Conservation (phyloP, 139 green algal species). For the Gonium pectorale region DNA sequence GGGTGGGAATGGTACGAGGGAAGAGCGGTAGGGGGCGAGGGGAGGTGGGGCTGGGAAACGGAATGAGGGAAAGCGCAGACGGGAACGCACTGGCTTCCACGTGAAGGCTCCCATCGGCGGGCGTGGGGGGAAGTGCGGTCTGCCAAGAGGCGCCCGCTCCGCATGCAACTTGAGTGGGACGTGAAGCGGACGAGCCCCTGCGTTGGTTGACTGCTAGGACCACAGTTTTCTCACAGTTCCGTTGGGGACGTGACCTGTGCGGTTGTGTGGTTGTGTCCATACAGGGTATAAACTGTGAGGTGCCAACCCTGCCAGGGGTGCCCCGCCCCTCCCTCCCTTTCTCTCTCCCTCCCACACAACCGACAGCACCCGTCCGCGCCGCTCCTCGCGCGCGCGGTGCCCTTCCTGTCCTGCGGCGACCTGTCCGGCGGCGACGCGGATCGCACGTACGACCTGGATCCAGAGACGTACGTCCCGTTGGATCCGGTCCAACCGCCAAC, state of each 20-base stretch:
- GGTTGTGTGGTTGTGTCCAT: too few relatives aligned
- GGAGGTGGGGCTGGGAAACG: neutral
- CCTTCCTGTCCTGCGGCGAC: constrained; percentile 96
- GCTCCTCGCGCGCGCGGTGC: constrained; percentile 67
- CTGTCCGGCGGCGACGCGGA: constrained; percentile 93
- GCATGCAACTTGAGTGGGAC: too few relatives aligned
- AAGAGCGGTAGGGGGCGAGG: neutral
- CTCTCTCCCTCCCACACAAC: neutral
- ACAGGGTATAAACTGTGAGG: too few relatives aligned
- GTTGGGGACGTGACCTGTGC: too few relatives aligned
- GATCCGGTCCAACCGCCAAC: constrained; percentile 91
- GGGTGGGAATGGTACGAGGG: neutral
- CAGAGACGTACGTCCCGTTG: constrained; percentile 54
- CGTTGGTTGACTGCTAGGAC: too few relatives aligned
- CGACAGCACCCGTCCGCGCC: neutral
- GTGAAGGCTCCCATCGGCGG: too few relatives aligned
- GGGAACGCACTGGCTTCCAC: neutral
- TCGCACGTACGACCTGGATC: constrained; percentile 84
- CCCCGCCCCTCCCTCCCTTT: too few relatives aligned
- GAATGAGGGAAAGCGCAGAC: neutral
- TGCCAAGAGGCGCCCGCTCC: too few relatives aligned
- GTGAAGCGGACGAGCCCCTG: too few relatives aligned
- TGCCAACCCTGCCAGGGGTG: too few relatives aligned
- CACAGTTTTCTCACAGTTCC: too few relatives aligned
- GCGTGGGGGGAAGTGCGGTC: too few relatives aligned